Evolutionary conservation across 805 yeast genomes (phyloP).

Genomic region (Monosporozyma unispora): DNA sequence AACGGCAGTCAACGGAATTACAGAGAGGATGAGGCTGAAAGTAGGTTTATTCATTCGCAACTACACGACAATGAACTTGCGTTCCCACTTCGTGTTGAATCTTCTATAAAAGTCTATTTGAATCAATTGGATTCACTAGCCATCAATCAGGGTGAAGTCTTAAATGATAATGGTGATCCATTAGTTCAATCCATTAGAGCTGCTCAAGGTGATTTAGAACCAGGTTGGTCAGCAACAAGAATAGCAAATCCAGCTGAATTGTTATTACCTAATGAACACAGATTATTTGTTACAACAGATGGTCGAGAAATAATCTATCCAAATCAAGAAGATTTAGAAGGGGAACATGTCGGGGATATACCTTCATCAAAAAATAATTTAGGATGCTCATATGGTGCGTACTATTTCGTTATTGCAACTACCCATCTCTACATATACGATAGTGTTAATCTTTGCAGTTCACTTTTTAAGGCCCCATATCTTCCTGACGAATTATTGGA

Average conservation of each 20-base stretch:
- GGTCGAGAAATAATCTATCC: slow-evolving; percentile 5
- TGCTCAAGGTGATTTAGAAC: slow-evolving; percentile 14
- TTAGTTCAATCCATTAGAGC: slow-evolving; percentile 4
- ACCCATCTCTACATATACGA: background rate
- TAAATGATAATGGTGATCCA: slow-evolving; percentile 7
- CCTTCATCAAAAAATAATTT: slow-evolving; percentile 10
- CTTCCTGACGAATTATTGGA: background rate
- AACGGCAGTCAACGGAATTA: background rate
- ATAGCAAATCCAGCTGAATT: slow-evolving; percentile 15
- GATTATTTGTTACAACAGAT: slow-evolving; percentile 7
- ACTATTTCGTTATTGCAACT: slow-evolving; percentile 7
- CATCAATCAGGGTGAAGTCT: background rate
- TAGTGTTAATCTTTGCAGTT: background rate
- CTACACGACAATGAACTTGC: background rate
- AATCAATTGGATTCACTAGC: slow-evolving; percentile 5
- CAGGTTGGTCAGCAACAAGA: slow-evolving; percentile 15
- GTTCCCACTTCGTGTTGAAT: slow-evolving; percentile 2
- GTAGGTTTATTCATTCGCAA: background rate
- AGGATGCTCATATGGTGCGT: slow-evolving; percentile 8
- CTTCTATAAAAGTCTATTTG: slow-evolving; percentile 6
- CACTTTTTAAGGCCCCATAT: no score
- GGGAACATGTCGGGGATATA: background rate
- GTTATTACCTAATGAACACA: slow-evolving; percentile 16
- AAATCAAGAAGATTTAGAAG: no score
- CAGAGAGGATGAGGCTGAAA: background rate